phyloP scores from a whole-genome alignment of 139 green algal species.

The Volvox reticuliferus region DNA sequence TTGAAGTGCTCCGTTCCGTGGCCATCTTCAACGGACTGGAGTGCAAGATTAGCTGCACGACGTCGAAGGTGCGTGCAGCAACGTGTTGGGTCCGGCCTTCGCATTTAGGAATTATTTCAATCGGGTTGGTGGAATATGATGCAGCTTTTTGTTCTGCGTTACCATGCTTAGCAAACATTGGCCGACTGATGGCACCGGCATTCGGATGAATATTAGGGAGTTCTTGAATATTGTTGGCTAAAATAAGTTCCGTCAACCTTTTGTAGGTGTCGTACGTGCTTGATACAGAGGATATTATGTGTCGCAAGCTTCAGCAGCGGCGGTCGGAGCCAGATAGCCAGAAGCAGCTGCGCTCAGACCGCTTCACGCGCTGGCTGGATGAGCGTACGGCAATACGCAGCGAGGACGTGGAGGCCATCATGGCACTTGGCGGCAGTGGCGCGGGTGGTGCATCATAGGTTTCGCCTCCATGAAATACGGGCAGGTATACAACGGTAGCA shows the following conservation, averaged over 20 bases:
- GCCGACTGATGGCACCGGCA: too few relatives aligned
- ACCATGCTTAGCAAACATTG: too few relatives aligned
- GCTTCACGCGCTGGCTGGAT: constrained; percentile 50
- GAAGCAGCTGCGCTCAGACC: constrained; percentile 41
- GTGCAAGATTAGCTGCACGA: constrained; percentile 91
- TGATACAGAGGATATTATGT: constrained; percentile 95
- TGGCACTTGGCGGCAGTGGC: neutral
- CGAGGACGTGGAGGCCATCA: constrained; percentile 41
- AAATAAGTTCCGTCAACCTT: neutral
- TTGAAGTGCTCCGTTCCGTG: constrained; percentile 55
- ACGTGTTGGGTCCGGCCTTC: too few relatives aligned
- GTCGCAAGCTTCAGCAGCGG: constrained; percentile 37
- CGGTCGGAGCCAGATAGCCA: constrained; percentile 14
- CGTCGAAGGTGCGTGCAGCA: constrained; percentile 66
- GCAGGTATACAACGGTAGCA: neutral
- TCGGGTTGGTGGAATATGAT: too few relatives aligned
- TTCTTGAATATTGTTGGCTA: too few relatives aligned
- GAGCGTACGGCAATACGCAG: constrained; percentile 16
- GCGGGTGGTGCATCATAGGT: neutral
- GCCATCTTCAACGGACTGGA: constrained; percentile 91
- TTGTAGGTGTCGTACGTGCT: constrained; percentile 92
- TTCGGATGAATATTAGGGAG: too few relatives aligned
- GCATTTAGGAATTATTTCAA: too few relatives aligned
- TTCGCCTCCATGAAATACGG: neutral
- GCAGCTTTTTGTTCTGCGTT: too few relatives aligned